Percentiles rank a stretch among this genome's conserved stretches.
Conservation (phyloP, 2,329 filamentous ascomycete species). For the Pseudopithomyces maydicus region DNA sequence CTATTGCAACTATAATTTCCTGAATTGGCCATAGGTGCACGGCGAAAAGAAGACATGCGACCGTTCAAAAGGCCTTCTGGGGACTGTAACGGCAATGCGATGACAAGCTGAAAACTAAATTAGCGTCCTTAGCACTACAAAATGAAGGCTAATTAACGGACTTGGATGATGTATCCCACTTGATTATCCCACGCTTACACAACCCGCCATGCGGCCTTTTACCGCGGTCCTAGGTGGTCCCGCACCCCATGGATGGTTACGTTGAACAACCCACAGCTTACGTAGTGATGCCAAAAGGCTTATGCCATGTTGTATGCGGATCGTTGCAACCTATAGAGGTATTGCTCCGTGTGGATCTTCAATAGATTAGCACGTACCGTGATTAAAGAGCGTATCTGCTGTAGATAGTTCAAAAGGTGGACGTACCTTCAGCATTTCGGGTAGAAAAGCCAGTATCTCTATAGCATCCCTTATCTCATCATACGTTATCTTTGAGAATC, state of each 20-base stretch:
- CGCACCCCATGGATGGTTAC: constrained; percentile 4
- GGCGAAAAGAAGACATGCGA: constrained; percentile 2
- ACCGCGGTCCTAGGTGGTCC: constrained; percentile 8
- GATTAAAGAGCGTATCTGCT: background rate
- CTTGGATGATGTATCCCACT: constrained; percentile 10
- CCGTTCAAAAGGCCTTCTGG: background rate
- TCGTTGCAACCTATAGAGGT: background rate
- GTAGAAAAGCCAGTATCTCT: constrained; percentile 13
- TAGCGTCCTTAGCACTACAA: constrained; percentile 18
- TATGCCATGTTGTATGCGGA: constrained; percentile 10
- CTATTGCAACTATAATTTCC: constrained; percentile 1
- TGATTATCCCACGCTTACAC: constrained; percentile 39
- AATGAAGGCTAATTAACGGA: constrained; percentile 31
- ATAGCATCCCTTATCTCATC: background rate
- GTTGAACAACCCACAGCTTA: constrained; percentile 19
- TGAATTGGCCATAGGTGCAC: background rate
- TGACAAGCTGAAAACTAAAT: constrained; percentile 20
- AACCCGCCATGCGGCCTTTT: constrained; percentile 12
- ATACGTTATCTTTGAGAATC: background rate
- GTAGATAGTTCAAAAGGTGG: background rate
- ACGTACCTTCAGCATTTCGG: background rate
- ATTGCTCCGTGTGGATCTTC: constrained; percentile 9
- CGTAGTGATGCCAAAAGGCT: constrained; percentile 22
- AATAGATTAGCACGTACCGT: constrained; percentile 18
- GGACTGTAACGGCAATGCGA: background rate